phyloP scores from a whole-genome alignment of 140 eudicot species.

The Stevia rebaudiana region DNA sequence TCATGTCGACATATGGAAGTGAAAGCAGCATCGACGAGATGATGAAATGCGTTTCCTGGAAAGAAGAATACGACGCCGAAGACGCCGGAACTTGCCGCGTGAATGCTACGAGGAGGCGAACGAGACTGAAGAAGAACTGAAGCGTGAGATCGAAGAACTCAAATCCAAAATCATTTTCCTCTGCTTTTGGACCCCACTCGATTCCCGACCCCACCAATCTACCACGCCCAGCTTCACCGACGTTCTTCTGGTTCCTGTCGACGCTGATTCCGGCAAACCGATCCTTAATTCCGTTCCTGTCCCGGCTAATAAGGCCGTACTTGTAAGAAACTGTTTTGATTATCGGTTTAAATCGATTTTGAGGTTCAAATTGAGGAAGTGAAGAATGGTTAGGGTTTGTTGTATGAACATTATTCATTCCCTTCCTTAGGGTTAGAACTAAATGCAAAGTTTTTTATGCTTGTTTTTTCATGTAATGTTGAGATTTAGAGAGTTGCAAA shows the following conservation, averaged over 20 bases:
- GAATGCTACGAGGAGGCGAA: conserved; percentile 97
- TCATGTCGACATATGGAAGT: no score
- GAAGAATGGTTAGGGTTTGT: not conserved
- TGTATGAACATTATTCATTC: not conserved
- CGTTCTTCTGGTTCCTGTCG: conserved; percentile 57
- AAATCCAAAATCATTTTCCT: conserved; percentile 70
- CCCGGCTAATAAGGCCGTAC: conserved; percentile 75
- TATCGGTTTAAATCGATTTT: not conserved
- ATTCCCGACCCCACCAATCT: conserved; percentile 25
- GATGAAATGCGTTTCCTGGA: conserved; percentile 82
- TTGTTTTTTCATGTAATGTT: no score
- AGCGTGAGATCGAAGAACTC: conserved; percentile 86
- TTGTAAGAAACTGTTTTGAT: conserved; percentile 33
- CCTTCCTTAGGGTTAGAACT: no score
- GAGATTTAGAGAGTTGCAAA: not conserved
- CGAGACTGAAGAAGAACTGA: conserved; percentile 84
- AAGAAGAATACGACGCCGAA: conserved; percentile 44
- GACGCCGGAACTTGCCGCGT: conserved; percentile 86
- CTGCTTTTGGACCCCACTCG: conserved; percentile 37
- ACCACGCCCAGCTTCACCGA: conserved; percentile 49
- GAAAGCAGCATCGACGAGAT: no score
- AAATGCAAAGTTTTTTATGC: no score
- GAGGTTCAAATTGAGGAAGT: not conserved
- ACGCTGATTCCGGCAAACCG: conserved; percentile 29
- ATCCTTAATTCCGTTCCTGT: conserved; percentile 43